A percentile compares a stretch with the other conserved stretches of the same genome.
Evolutionary conservation across 768 basidiomycete genomes (phyloP).

Genomic region (Leucocoprinus leucothites): DNA sequence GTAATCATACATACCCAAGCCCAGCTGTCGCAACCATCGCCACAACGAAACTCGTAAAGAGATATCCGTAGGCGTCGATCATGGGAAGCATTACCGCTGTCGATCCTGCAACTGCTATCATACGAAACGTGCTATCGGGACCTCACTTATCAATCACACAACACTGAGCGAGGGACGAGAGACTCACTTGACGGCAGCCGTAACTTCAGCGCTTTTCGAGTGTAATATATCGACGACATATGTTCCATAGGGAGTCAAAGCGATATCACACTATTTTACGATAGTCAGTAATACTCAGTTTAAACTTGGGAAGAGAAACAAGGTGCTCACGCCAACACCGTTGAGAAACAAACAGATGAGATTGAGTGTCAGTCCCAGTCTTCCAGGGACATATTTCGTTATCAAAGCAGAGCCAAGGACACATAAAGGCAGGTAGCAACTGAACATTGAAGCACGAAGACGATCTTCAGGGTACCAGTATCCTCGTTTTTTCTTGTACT

Average conservation of each 20-base stretch:
- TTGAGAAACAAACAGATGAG: conserved; percentile 59
- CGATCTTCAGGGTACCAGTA: conserved; percentile 70
- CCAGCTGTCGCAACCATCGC: neutral
- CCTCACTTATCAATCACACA: neutral
- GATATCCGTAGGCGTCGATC: conserved; percentile 9
- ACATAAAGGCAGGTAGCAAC: conserved; percentile 55
- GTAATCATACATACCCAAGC: conserved; percentile 1
- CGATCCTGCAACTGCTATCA: neutral
- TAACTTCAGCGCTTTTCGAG: conserved; percentile 55
- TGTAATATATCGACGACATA: conserved; percentile 63
- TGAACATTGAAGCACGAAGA: conserved; percentile 47
- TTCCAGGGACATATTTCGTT: conserved; percentile 47
- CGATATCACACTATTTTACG: conserved; percentile 40
- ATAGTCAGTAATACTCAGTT: conserved; percentile 9
- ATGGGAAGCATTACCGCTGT: conserved; percentile 5
- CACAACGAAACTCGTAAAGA: conserved; percentile 3
- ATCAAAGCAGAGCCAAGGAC: conserved; percentile 21
- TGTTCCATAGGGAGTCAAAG: conserved; percentile 50
- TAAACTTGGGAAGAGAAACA: conserved; percentile 35
- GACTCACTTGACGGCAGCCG: conserved; percentile 52
- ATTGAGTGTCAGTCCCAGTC: conserved; percentile 45
- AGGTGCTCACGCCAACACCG: conserved; percentile 54
- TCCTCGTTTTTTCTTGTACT: conserved; percentile 45
- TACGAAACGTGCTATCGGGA: conserved; percentile 6
- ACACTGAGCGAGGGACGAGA: neutral